Base-by-base conservation (phyloP, 805 yeast genomes). In the Priceomyces castillae region DNA sequence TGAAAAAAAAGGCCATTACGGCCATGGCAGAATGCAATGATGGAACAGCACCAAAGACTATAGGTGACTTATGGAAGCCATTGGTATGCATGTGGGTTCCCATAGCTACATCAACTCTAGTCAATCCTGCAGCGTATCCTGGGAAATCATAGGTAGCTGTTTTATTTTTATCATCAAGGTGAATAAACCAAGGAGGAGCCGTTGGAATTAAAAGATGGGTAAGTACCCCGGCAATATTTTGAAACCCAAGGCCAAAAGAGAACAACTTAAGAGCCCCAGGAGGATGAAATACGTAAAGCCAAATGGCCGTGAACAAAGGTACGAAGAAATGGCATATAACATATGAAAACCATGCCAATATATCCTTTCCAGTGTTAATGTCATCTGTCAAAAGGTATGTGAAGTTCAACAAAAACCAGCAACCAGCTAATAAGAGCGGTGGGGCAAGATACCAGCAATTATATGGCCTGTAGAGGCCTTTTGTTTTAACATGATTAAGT, bases 121-220 rank as follows among this genome's bases (percentile, higher is more conserved):
- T 77, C 35, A 83, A 65, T 1, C 89, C 88, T 7, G 88, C 90
- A 2, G 87, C 85, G 54, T 77, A 84, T 6, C 40, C 40, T 10
- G 87, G 87, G 73, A 80, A 79, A 23, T 75, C 77, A 57, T 83
- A 84, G 48, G 73, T 68, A 1, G 84, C 84, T 11, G 65, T 44
- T 56, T 71, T 74, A 47, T 78, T 75, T 17, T 74, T 72, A 4
- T 87, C 86, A 50, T 83, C 73, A 47, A 79, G 47, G 54, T 78
- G 82, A 37, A 81, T 77, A 57, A 81, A 84, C 84, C 88, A 81
- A 2, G 89, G 89, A 1, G 89, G 85, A 1, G 87, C 86, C 56
- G 79, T 81, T 22, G 90, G 90, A 57, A 82, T 67, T 5, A 73
- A 38, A 30, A 84, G 56, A 57, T 83, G 88, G 3, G 87, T 83